Conservation (phyloP, 441 rosid species). For the Arabidopsis hybrid region DNA sequence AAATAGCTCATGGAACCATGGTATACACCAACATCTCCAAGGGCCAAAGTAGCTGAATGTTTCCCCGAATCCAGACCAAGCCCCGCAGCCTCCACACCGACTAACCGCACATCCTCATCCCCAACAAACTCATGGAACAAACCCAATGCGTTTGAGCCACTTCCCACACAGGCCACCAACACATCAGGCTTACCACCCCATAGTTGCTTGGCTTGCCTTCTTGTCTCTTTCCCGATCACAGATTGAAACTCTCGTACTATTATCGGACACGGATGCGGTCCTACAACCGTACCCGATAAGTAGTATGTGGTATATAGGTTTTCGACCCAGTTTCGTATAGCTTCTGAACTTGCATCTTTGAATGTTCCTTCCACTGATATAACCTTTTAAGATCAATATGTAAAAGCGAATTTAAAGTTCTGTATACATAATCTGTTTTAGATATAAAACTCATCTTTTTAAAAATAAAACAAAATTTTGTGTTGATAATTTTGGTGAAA, state of each 20-base stretch:
- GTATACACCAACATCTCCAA: conserved; percentile 79
- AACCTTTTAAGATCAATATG: conserved; percentile 19
- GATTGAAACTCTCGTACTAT: conserved; percentile 85
- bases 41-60: conserved; percentile 75
- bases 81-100: conserved; percentile 85
- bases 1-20: conserved; percentile 85
- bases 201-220: conserved; percentile 69
- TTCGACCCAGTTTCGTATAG: conserved; percentile 66
- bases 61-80: conserved; percentile 74
- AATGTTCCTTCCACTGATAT: conserved; percentile 46
- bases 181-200: conserved; percentile 93
- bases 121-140: conserved; percentile 71
- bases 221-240: conserved; percentile 79
- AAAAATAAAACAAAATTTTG: neutral
- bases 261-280: conserved; percentile 84
- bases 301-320: conserved; percentile 54
- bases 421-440: neutral
- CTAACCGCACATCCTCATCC: conserved; percentile 68
- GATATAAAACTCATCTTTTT: neutral
- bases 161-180: conserved; percentile 80
- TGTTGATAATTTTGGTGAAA: neutral
- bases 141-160: conserved; percentile 87
- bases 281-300: conserved; percentile 66
- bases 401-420: neutral
- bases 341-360: conserved; percentile 76